Conservation (phyloP, 2,329 filamentous ascomycete species). For the Tricladium varicosporioides region DNA sequence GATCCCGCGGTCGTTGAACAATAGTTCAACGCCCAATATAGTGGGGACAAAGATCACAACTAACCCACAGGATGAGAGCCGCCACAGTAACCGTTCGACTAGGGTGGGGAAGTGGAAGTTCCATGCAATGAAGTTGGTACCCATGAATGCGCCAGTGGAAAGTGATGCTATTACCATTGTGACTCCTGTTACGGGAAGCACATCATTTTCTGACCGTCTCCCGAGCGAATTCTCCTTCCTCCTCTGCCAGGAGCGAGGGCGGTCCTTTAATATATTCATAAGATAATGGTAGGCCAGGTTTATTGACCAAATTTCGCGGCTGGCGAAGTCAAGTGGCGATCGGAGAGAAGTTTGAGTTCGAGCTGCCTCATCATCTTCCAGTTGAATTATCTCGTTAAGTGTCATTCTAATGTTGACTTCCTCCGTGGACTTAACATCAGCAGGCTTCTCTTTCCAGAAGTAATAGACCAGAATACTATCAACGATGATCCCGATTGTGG, state of each 20-base stretch:
- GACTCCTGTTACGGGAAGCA: not conserved
- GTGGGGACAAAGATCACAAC: not conserved
- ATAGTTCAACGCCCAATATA: not conserved
- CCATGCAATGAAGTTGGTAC: constrained; percentile 2
- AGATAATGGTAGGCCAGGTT: constrained; percentile 1
- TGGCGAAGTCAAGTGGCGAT: constrained; percentile 1
- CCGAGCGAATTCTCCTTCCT: not conserved
- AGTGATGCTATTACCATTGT: not conserved
- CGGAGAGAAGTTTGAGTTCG: not conserved
- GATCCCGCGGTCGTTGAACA: not conserved
- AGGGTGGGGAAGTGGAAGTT: not conserved
- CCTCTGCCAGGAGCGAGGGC: not conserved
- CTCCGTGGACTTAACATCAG: constrained; percentile 1
- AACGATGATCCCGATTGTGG: constrained; percentile 1
- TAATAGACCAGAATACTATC: constrained; percentile 1
- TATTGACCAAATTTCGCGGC: constrained; percentile 1
- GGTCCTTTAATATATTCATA: constrained; percentile 1
- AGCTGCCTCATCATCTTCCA: constrained; percentile 3
- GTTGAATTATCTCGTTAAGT: not conserved
- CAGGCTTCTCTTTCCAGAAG: constrained; percentile 1
- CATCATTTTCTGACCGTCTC: not conserved
- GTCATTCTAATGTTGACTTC: not conserved
- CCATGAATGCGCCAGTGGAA: not conserved
- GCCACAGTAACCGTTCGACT: constrained; percentile 2
- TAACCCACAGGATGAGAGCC: not conserved